phyloP scores from a whole-genome alignment of 176 grass and related monocot genomes.

The Zea mays region Zm-B73-REFERENCE-NAM-5.0 NC_050105.1:141333001-141333500 shows the following conservation, averaged over 20 bases:
- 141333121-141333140: background rate
- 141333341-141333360: background rate
- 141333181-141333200: too few species aligned
- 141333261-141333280: too few species aligned
- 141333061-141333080: slow-evolving; percentile 72
- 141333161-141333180: too few species aligned
- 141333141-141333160: background rate
- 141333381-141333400: slow-evolving; percentile 49
- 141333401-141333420: slow-evolving; percentile 93
- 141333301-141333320: background rate
- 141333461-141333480: slow-evolving; percentile 76
- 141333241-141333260: too few species aligned
- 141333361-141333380: background rate
- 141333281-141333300: background rate
- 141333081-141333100: slow-evolving; percentile 54
- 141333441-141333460: slow-evolving; percentile 82
- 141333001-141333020: slow-evolving; percentile 90
- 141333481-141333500: slow-evolving; percentile 93
- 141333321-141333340: background rate
- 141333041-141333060: slow-evolving; percentile 68
- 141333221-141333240: too few species aligned
- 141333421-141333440: slow-evolving; percentile 94
- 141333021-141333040: slow-evolving; percentile 81
- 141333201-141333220: too few species aligned
- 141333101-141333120: slow-evolving; percentile 50